Conservation (phyloP, 2,329 filamentous ascomycete genomes). For the Botrytis galanthina region DNA sequence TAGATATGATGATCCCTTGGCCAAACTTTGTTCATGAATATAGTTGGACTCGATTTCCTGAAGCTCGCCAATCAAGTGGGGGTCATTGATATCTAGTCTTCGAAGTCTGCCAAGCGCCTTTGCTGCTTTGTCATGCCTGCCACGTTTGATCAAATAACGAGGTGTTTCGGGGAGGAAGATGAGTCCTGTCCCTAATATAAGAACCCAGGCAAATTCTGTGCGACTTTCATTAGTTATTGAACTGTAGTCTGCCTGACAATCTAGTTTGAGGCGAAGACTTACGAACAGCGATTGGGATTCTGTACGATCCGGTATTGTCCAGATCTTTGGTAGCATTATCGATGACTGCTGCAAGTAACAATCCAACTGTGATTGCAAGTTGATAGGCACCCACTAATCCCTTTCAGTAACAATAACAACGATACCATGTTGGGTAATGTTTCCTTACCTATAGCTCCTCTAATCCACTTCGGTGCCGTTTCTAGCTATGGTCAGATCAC, state of each 20-base stretch:
- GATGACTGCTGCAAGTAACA: conserved; percentile 72
- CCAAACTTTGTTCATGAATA: conserved; percentile 7
- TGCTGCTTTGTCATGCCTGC: conserved; percentile 42
- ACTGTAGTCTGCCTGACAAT: background rate
- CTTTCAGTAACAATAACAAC: background rate
- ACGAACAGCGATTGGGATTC: conserved; percentile 72
- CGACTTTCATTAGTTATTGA: background rate
- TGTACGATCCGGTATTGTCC: conserved; percentile 65
- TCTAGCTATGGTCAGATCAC: background rate
- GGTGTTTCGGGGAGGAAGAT: conserved; percentile 40
- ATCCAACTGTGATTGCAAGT: conserved; percentile 76
- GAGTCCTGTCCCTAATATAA: conserved; percentile 18
- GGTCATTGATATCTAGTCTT: conserved; percentile 51
- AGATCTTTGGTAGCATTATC: conserved; percentile 67
- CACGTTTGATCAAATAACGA: conserved; percentile 40
- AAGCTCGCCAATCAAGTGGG: background rate
- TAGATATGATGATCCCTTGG: conserved; percentile 12
- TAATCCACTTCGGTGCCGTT: conserved; percentile 20
- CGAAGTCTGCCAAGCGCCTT: conserved; percentile 68
- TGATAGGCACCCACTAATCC: conserved; percentile 57
- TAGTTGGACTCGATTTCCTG: conserved; percentile 14
- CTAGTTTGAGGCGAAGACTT: background rate
- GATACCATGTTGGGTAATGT: no score
- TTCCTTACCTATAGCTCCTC: conserved; percentile 11
- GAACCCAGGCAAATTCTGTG: conserved; percentile 67